phyloP scores from a whole-genome alignment of 1,284 basidiomycete species.

The Microbotryomycetes sp. region DNA sequence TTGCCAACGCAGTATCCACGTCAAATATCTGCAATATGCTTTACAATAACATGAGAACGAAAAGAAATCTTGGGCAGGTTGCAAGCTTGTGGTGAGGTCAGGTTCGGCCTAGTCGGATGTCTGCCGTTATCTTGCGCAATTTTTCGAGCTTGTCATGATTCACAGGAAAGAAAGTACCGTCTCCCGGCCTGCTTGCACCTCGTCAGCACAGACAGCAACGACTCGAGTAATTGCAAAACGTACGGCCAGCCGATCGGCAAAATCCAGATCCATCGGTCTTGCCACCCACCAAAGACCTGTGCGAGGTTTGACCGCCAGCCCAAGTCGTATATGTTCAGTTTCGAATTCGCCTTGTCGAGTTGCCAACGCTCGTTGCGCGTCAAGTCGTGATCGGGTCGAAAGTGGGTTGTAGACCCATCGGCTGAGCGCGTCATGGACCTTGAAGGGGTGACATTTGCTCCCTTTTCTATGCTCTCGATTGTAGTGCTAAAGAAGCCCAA shows the following conservation, averaged over 20 bases:
- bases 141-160: slow-evolving; percentile 5
- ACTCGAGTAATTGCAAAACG: background rate
- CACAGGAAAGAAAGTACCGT: slow-evolving; percentile 20
- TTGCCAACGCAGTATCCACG: too few relatives aligned
- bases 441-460: background rate
- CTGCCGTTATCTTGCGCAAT: slow-evolving; percentile 5
- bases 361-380: slow-evolving; percentile 8
- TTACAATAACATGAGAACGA: too few relatives aligned
- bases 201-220: background rate
- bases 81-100: too few relatives aligned
- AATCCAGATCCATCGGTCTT: slow-evolving; percentile 12
- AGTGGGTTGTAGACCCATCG: background rate
- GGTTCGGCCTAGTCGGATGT: slow-evolving; percentile 2
- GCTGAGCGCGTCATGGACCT: background rate
- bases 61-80: too few relatives aligned
- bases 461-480: background rate
- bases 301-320: slow-evolving; percentile 13
- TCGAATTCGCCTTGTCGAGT: slow-evolving; percentile 1
- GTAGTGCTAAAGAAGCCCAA: background rate
- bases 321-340: slow-evolving; percentile 20
- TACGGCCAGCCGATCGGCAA: slow-evolving; percentile 22
- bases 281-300: slow-evolving; percentile 11
- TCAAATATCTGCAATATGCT: too few relatives aligned
- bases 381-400: background rate
- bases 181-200: slow-evolving; percentile 3